These are phyloP conservation scores for Globisporangium lucens DNA, from an alignment of 352 stramenopile genomes.

Conservation along the genomic window DNA sequence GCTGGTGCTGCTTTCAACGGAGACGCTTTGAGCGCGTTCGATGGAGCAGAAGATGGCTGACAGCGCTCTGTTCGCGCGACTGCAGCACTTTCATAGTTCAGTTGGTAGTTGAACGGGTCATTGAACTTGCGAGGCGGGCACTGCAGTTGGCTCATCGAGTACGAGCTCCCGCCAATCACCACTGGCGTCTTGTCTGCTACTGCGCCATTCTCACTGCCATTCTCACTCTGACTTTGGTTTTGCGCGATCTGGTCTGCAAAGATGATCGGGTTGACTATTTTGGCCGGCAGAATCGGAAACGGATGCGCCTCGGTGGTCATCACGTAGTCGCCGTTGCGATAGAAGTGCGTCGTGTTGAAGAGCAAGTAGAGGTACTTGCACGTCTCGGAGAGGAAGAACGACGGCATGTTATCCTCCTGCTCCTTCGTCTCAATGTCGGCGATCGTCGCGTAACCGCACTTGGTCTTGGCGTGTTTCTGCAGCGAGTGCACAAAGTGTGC, in stretches of 20 bases:
- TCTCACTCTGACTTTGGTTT: background rate
- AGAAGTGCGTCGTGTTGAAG: slow-evolving; percentile 90
- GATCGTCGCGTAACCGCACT: slow-evolving; percentile 93
- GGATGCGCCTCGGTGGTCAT: slow-evolving; percentile 97
- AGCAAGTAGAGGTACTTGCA: slow-evolving; percentile 99
- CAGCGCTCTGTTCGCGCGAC: slow-evolving; percentile 46
- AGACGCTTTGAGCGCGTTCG: background rate
- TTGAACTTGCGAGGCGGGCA: slow-evolving; percentile 49
- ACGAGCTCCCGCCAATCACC: slow-evolving; percentile 17
- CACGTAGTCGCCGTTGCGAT: slow-evolving; percentile 88
- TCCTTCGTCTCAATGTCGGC: slow-evolving; percentile 80
- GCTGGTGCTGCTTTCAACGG: background rate
- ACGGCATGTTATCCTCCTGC: slow-evolving; percentile 97
- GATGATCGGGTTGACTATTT: slow-evolving; percentile 44
- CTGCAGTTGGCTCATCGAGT: slow-evolving; percentile 23
- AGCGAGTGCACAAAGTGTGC: slow-evolving; percentile 83
- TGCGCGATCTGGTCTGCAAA: slow-evolving; percentile 16
- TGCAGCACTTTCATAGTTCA: slow-evolving; percentile 53
- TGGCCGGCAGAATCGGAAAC: slow-evolving; percentile 74
- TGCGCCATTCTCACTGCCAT: background rate
- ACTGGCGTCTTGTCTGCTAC: background rate
- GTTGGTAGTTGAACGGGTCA: slow-evolving; percentile 50
- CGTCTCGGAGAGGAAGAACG: slow-evolving; percentile 98
- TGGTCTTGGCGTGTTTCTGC: slow-evolving; percentile 88
- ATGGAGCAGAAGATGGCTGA: slow-evolving; percentile 8